Percentiles rank a stretch among this genome's conserved stretches.
phyloP scores from a whole-genome alignment of 441 rosid genomes.

The Capsella rubella region DNA sequence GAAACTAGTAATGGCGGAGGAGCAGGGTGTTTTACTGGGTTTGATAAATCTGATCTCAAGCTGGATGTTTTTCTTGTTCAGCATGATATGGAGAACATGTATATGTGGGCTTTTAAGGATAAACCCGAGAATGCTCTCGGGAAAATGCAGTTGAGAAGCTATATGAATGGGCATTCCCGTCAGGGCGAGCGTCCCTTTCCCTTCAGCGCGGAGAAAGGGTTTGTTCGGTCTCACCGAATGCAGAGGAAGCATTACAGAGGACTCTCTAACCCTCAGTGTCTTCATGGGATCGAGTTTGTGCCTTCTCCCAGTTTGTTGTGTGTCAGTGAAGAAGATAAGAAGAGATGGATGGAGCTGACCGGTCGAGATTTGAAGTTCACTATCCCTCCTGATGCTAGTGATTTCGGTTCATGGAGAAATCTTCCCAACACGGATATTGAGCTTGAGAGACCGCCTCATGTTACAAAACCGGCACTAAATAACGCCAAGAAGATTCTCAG shows the following conservation, averaged over 20 bases:
- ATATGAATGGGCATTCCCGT: constrained; percentile 79
- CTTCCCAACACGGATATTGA: constrained; percentile 68
- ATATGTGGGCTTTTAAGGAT: constrained; percentile 84
- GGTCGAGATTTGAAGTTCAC: constrained; percentile 70
- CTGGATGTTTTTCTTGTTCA: constrained; percentile 75
- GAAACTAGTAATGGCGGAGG: constrained; percentile 44
- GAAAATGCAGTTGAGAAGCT: constrained; percentile 76
- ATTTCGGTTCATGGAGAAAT: constrained; percentile 68
- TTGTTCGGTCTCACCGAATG: constrained; percentile 78
- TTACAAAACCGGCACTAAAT: constrained; percentile 51
- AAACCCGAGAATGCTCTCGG: constrained; percentile 74
- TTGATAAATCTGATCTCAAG: constrained; percentile 70
- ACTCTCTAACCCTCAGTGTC: constrained; percentile 76
- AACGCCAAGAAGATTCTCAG: constrained; percentile 58
- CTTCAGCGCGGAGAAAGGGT: constrained; percentile 71
- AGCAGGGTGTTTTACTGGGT: constrained; percentile 49
- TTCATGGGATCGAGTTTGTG: constrained; percentile 76
- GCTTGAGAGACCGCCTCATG: constrained; percentile 59
- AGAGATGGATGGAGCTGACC: constrained; percentile 73
- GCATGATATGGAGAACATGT: constrained; percentile 83
- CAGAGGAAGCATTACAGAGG: constrained; percentile 81
- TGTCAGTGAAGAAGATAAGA: constrained; percentile 67
- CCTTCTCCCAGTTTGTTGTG: constrained; percentile 58
- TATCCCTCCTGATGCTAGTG: constrained; percentile 71
- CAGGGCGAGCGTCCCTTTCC: constrained; percentile 75